phyloP scores from a whole-genome alignment of 768 basidiomycete genomes.

The Boletus rubescentipes region DNA sequence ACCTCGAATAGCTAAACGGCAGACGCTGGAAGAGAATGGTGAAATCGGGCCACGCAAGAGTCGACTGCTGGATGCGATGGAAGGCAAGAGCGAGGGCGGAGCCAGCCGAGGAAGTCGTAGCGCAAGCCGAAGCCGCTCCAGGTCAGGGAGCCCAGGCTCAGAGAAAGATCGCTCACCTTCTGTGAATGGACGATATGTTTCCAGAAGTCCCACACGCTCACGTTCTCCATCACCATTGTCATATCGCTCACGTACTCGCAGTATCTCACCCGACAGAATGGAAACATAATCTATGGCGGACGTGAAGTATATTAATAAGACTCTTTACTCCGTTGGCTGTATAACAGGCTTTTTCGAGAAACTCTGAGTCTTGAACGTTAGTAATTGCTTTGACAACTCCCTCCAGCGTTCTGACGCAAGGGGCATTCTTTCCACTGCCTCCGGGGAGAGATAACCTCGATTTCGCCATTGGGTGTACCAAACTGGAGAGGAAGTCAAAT shows the following conservation, averaged over 20 bases:
- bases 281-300: slow-evolving; percentile 31
- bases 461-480: slow-evolving; percentile 78
- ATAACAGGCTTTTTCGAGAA: slow-evolving; percentile 28
- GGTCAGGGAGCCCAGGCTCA: slow-evolving; percentile 25
- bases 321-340: slow-evolving; percentile 21
- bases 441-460: slow-evolving; percentile 70
- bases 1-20: slow-evolving; percentile 83
- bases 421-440: slow-evolving; percentile 57
- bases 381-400: slow-evolving; percentile 58
- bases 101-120: slow-evolving; percentile 44
- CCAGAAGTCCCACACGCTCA: slow-evolving; percentile 56
- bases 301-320: slow-evolving; percentile 13
- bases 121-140: slow-evolving; percentile 27
- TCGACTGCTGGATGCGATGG: slow-evolving; percentile 84
- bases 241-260: slow-evolving; percentile 56
- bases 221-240: slow-evolving; percentile 43
- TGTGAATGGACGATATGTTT: slow-evolving; percentile 57
- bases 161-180: slow-evolving; percentile 38
- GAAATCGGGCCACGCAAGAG: slow-evolving; percentile 86
- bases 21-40: slow-evolving; percentile 87
- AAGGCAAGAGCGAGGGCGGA: slow-evolving; percentile 58
- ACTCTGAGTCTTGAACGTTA: slow-evolving; percentile 44
- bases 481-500: slow-evolving; percentile 39
- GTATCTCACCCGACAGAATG: slow-evolving; percentile 60
- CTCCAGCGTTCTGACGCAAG: slow-evolving; percentile 72